Percentiles rank a stretch among this genome's conserved stretches.
These are phyloP conservation scores for Leccinum variabile DNA, from an alignment of 1,284 basidiomycete species.

Conservation along the genomic window DNA sequence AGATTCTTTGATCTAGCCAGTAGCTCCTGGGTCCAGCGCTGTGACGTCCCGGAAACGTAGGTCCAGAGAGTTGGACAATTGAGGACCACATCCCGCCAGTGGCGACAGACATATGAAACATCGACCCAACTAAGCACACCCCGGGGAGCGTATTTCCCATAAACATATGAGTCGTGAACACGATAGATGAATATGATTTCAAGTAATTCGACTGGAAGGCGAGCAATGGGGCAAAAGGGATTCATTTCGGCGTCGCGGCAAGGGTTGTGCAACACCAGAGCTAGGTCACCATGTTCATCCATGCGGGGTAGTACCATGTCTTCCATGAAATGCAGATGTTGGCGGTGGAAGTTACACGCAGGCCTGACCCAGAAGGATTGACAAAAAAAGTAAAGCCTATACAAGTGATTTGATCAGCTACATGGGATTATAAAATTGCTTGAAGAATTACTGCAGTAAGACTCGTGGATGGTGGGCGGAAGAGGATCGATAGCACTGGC, in stretches of 20 bases:
- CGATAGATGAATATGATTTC: constrained; percentile 20
- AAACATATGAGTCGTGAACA: constrained; percentile 5
- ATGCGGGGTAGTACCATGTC: too few relatives aligned
- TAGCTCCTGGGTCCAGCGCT: constrained; percentile 34
- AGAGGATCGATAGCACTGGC: too few relatives aligned
- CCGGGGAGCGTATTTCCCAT: accelerated
- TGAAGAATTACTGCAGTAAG: background rate
- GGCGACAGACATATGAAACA: constrained; percentile 28
- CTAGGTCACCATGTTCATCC: background rate
- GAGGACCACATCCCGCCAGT: constrained; percentile 27
- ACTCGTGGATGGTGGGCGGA: too few relatives aligned
- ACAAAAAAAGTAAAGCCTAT: background rate
- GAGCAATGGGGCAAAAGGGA: constrained; percentile 20
- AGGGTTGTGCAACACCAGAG: background rate
- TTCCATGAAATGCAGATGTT: too few relatives aligned
- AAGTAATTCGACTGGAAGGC: constrained; percentile 23
- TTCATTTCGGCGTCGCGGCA: constrained; percentile 25
- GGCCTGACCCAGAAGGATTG: background rate
- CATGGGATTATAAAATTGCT: background rate
- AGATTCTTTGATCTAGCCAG: constrained; percentile 35
- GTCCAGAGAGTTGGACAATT: constrained; percentile 7
- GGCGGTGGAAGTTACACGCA: background rate
- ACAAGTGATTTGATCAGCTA: background rate
- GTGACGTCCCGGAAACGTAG: constrained; percentile 19
- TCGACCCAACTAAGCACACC: constrained; percentile 14